Percentiles rank a stretch among this genome's conserved stretches.
phyloP scores from a whole-genome alignment of 1,139 yeast genomes.

The Candida anutae region DNA sequence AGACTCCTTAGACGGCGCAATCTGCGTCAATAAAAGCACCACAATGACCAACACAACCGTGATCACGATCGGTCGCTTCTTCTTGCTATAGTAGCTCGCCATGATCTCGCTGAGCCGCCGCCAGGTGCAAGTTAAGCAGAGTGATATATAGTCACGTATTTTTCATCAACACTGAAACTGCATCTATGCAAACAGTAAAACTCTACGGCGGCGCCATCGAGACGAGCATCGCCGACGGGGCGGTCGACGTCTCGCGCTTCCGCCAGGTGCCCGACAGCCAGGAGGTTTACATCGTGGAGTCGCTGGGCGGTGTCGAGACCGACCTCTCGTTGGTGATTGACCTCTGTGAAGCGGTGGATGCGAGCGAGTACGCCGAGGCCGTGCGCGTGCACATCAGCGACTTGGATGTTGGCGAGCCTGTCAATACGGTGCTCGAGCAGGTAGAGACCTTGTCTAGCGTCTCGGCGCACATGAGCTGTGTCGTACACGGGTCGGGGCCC shows the following conservation, averaged over 20 bases:
- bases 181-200: slow-evolving; percentile 2
- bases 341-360: slow-evolving; percentile 51
- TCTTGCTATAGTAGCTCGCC: slow-evolving; percentile 11
- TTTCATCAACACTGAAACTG: not conserved
- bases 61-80: slow-evolving; percentile 19
- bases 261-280: slow-evolving; percentile 86
- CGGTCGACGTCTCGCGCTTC: slow-evolving; percentile 64
- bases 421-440: too few relatives aligned
- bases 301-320: slow-evolving; percentile 23
- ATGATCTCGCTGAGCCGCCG: slow-evolving; percentile 4
- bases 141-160: too few relatives aligned
- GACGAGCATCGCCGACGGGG: slow-evolving; percentile 44
- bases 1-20: slow-evolving; percentile 17
- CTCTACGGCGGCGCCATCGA: slow-evolving; percentile 77
- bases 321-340: slow-evolving; percentile 68
- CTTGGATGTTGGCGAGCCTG: too few relatives aligned
- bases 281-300: slow-evolving; percentile 60
- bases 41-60: slow-evolving; percentile 14
- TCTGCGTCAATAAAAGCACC: slow-evolving; percentile 15
- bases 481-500: too few relatives aligned
- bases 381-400: slow-evolving; percentile 35
- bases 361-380: slow-evolving; percentile 24
- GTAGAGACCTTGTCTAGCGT: too few relatives aligned
- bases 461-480: too few relatives aligned
- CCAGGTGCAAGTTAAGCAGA: too few relatives aligned